A percentile compares a stretch with the other conserved stretches of the same genome.
phyloP scores from a whole-genome alignment of 1,139 yeast genomes.

The Kazachstania sp. region DNA sequence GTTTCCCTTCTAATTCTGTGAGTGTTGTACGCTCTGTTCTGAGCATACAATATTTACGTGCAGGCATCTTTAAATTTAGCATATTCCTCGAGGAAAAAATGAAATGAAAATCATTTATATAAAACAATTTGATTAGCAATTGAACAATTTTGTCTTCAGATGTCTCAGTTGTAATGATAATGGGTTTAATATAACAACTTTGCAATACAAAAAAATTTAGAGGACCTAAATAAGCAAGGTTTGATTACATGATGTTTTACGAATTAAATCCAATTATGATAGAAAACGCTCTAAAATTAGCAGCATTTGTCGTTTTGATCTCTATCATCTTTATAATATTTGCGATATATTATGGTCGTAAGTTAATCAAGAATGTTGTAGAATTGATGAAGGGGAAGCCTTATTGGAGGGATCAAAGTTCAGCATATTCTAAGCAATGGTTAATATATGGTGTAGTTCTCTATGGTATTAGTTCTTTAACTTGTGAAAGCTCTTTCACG shows the following conservation, averaged over 20 bases:
- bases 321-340: neutral
- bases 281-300: neutral
- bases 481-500: neutral
- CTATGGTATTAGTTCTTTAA: neutral
- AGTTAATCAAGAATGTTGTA: neutral
- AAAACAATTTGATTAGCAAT: neutral
- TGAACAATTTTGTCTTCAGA: neutral
- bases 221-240: too few species aligned
- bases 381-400: neutral
- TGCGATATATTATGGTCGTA: neutral
- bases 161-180: neutral
- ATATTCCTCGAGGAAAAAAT: too few species aligned
- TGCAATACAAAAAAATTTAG: too few species aligned
- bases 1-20: too few species aligned
- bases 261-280: neutral
- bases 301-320: neutral
- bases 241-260: neutral
- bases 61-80: too few species aligned
- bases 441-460: neutral
- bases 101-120: neutral
- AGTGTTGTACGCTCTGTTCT: too few species aligned
- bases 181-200: neutral
- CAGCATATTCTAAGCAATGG: neutral
- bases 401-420: neutral
- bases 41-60: too few species aligned